Evolutionary conservation across 768 basidiomycete genomes (phyloP).

Genomic region (Daedaleopsis nitida): DNA sequence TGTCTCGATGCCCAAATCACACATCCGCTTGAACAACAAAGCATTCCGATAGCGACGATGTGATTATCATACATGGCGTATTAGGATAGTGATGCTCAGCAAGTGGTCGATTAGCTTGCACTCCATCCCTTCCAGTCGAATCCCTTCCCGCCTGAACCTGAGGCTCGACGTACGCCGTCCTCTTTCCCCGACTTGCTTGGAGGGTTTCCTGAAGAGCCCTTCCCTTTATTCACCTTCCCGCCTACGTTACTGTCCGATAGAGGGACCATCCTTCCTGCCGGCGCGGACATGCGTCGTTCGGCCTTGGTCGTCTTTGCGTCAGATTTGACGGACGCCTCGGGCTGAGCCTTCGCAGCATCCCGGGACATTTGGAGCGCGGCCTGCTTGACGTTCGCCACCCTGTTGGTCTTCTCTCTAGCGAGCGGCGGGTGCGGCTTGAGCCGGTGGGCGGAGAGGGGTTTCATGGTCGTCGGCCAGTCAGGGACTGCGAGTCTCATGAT

Average conservation of each 20-base stretch:
- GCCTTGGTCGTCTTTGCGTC: not conserved
- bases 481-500: slow-evolving; percentile 10
- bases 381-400: not conserved
- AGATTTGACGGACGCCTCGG: not conserved
- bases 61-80: not conserved
- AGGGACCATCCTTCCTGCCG: not conserved
- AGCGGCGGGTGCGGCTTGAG: slow-evolving; percentile 1
- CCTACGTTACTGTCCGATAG: not conserved
- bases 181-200: not conserved
- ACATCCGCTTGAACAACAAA: too few relatives aligned
- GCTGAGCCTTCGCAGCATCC: not conserved
- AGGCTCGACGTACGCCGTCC: not conserved
- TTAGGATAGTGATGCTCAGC: not conserved
- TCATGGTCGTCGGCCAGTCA: slow-evolving; percentile 11
- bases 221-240: slow-evolving; percentile 1
- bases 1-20: not conserved
- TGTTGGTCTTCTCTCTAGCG: not conserved
- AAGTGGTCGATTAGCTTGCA: not conserved
- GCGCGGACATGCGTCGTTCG: not conserved
- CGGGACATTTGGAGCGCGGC: slow-evolving; percentile 2
- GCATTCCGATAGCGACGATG: not conserved
- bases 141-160: not conserved
- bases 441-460: slow-evolving; percentile 13
- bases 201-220: not conserved
- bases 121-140: slow-evolving; percentile 22